Evolutionary conservation across 2,329 filamentous ascomycete species (phyloP).

Genomic region (Fusarium aywerte): DNA sequence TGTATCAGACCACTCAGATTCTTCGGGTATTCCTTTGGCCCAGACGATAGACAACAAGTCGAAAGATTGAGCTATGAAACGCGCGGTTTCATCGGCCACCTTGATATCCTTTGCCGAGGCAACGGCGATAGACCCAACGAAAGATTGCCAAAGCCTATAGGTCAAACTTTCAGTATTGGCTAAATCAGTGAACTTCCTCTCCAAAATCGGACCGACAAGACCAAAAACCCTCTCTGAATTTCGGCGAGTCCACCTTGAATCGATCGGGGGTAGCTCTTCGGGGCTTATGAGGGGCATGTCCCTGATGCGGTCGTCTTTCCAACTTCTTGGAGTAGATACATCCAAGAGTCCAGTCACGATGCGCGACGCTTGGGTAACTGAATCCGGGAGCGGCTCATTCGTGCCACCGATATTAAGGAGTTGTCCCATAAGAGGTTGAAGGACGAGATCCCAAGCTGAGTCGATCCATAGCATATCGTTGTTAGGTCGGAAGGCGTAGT

Average conservation of each 20-base stretch:
- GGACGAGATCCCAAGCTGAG: constrained; percentile 79
- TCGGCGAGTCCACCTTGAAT: constrained; percentile 86
- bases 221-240: constrained; percentile 74
- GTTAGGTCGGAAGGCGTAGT: constrained; percentile 82
- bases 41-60: constrained; percentile 77
- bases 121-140: constrained; percentile 71
- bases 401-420: constrained; percentile 58
- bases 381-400: constrained; percentile 58
- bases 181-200: constrained; percentile 71
- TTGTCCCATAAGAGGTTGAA: constrained; percentile 71
- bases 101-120: constrained; percentile 89
- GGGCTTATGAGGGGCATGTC: constrained; percentile 67
- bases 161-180: constrained; percentile 66
- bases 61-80: constrained; percentile 78
- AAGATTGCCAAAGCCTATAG: constrained; percentile 67
- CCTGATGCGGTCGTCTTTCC: constrained; percentile 78
- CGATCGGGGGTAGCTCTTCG: constrained; percentile 84
- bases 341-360: constrained; percentile 80
- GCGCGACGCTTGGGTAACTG: constrained; percentile 68
- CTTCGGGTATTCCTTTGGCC: constrained; percentile 53
- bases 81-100: constrained; percentile 82
- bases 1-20: constrained; percentile 58
- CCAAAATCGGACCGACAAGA: constrained; percentile 68
- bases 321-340: constrained; percentile 67
- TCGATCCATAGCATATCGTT: constrained; percentile 74